Evolutionary conservation across 2,329 filamentous ascomycete genomes (phyloP).

Genomic region (Chaetothyriales sp.): DNA sequence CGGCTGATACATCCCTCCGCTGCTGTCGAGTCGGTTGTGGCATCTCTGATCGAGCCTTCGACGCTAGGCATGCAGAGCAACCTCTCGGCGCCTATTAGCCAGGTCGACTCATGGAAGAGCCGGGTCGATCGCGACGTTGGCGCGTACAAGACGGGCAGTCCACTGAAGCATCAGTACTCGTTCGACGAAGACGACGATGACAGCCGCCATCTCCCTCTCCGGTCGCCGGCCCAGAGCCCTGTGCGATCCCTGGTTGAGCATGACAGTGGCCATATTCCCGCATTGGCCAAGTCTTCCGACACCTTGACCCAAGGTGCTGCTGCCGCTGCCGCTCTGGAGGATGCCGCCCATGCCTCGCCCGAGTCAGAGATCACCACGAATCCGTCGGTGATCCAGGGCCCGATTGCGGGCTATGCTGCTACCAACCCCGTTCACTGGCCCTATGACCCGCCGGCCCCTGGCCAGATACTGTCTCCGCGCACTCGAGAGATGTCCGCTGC

Average conservation of each 20-base stretch:
- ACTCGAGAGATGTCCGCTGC: slow-evolving; percentile 31
- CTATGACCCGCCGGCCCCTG: slow-evolving; percentile 39
- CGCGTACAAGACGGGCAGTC: slow-evolving; percentile 26
- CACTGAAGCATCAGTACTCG: slow-evolving; percentile 30
- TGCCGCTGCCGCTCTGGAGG: not conserved
- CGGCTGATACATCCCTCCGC: slow-evolving; percentile 57
- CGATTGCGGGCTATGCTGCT: slow-evolving; percentile 42
- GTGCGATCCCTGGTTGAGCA: slow-evolving; percentile 25
- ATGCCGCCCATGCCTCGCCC: slow-evolving; percentile 9
- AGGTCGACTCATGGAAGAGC: slow-evolving; percentile 11
- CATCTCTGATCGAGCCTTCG: slow-evolving; percentile 75
- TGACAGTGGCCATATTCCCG: not conserved
- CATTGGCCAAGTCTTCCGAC: not conserved
- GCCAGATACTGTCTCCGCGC: slow-evolving; percentile 21
- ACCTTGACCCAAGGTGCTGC: not conserved
- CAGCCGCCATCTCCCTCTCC: slow-evolving; percentile 26
- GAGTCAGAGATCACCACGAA: slow-evolving; percentile 62
- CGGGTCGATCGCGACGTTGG: slow-evolving; percentile 14
- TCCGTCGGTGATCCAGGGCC: slow-evolving; percentile 66
- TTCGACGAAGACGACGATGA: slow-evolving; percentile 20
- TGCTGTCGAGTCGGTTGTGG: slow-evolving; percentile 76
- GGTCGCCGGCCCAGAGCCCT: slow-evolving; percentile 38
- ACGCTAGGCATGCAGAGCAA: slow-evolving; percentile 41
- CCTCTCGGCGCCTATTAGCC: slow-evolving; percentile 8
- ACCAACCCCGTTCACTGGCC: slow-evolving; percentile 39